phyloP scores from a whole-genome alignment of 2,329 filamentous ascomycete genomes.

The Scedosporium dehoogii region DNA sequence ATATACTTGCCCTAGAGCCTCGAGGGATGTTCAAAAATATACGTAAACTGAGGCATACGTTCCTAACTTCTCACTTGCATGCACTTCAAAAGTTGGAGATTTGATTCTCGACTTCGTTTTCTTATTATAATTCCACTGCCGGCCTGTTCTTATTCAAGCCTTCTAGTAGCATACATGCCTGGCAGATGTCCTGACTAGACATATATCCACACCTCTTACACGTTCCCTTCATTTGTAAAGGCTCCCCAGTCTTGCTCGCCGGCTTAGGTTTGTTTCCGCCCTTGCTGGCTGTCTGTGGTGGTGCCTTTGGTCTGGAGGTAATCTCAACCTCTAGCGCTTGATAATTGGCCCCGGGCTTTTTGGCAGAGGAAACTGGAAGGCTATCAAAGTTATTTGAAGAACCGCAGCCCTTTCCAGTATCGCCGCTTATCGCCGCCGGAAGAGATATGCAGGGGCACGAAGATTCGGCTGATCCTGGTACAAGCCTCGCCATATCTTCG shows the following conservation, averaged over 20 bases:
- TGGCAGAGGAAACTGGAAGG: slow-evolving; percentile 69
- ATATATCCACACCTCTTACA: slow-evolving; percentile 90
- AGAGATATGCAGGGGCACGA: slow-evolving; percentile 2
- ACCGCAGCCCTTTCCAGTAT: slow-evolving; percentile 9
- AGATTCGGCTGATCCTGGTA: slow-evolving; percentile 22
- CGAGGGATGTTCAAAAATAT: neutral
- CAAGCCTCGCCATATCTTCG: slow-evolving; percentile 90
- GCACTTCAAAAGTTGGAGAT: neutral
- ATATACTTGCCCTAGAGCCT: neutral
- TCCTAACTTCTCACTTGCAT: neutral
- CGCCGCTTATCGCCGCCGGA: neutral
- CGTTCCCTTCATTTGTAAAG: slow-evolving; percentile 67
- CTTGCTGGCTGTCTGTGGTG: neutral
- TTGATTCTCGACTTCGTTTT: neutral
- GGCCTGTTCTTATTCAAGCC: slow-evolving; percentile 74
- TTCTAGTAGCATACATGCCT: slow-evolving; percentile 84
- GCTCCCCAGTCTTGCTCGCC: neutral
- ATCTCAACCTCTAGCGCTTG: slow-evolving; percentile 21
- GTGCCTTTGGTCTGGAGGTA: slow-evolving; percentile 9
- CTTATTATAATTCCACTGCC: slow-evolving; percentile 42
- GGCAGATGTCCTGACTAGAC: slow-evolving; percentile 87
- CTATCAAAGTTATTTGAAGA: slow-evolving; percentile 49
- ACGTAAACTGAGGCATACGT: neutral
- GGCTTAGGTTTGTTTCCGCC: slow-evolving; percentile 8
- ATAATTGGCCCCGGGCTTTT: slow-evolving; percentile 44